Evolutionary conservation across 148 eudicot species (phyloP).

Genomic region (Nyssa sinensis): DNA sequence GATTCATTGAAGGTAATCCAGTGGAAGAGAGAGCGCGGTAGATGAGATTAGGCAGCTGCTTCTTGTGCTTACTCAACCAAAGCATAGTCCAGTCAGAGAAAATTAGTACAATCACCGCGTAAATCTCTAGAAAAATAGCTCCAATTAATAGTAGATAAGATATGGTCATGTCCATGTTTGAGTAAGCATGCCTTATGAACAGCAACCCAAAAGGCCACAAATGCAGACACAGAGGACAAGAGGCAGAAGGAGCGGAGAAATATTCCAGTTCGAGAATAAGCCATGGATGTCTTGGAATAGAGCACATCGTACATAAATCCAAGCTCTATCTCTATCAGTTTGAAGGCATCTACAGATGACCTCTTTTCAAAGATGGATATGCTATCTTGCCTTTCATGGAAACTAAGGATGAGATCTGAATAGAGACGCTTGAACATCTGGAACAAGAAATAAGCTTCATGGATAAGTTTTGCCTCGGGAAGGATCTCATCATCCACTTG

Average conservation of each 20-base stretch:
- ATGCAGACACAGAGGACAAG: neutral
- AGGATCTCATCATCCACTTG: too few species aligned
- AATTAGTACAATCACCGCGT: neutral
- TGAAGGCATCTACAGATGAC: neutral
- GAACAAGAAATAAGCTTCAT: neutral
- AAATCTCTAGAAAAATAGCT: neutral
- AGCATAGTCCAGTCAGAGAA: neutral
- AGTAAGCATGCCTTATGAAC: neutral
- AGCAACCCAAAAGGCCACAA: neutral
- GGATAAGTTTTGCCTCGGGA: neutral
- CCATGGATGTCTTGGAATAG: neutral
- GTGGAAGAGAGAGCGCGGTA: neutral
- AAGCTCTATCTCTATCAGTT: neutral
- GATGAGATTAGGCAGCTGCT: neutral
- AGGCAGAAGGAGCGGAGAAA: neutral
- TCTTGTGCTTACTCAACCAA: neutral
- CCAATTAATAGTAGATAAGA: neutral
- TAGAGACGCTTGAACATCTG: neutral
- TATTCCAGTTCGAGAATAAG: neutral
- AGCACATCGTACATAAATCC: conserved; percentile 4
- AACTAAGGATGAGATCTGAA: too few species aligned
- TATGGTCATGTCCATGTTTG: neutral
- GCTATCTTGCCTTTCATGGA: neutral
- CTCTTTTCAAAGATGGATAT: neutral
- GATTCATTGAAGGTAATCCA: neutral